phyloP scores from a whole-genome alignment of 768 basidiomycete genomes.

The Lactarius quietus region DNA sequence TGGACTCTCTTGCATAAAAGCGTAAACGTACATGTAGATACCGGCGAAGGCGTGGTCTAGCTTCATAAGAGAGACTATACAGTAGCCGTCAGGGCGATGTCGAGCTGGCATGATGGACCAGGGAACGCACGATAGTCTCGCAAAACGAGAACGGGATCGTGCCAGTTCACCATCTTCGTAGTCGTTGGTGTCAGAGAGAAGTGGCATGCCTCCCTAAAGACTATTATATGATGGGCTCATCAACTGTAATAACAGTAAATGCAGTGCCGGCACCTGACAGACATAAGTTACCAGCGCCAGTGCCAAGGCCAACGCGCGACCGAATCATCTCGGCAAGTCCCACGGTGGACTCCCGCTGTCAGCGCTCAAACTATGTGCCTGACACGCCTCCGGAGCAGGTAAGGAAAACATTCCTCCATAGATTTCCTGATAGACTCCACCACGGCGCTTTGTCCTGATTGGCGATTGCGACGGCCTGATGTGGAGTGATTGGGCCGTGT shows the following conservation, averaged over 20 bases:
- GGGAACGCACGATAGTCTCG: conserved; percentile 9
- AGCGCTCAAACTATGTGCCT: conserved; percentile 3
- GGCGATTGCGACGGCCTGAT: no score
- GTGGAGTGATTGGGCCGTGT: no score
- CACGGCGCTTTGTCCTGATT: background rate
- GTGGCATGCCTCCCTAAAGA: background rate
- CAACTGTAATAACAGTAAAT: no score
- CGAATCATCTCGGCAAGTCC: background rate
- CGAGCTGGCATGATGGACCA: background rate
- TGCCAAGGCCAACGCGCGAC: background rate
- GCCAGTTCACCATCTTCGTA: conserved; percentile 16
- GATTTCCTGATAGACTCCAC: background rate
- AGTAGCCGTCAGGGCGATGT: background rate
- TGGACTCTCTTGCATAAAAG: background rate
- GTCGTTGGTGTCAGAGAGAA: background rate
- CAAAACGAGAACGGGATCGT: background rate
- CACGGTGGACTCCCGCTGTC: background rate
- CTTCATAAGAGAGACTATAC: background rate
- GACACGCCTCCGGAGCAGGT: background rate
- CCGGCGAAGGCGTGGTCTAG: background rate
- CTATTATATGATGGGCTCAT: conserved; percentile 1
- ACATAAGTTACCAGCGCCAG: background rate
- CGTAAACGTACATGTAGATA: background rate
- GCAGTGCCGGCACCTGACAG: conserved; percentile 2
- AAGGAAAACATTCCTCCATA: background rate